Base-by-base conservation (phyloP, 768 basidiomycete species). In the Paxillus rubicundulus region DNA sequence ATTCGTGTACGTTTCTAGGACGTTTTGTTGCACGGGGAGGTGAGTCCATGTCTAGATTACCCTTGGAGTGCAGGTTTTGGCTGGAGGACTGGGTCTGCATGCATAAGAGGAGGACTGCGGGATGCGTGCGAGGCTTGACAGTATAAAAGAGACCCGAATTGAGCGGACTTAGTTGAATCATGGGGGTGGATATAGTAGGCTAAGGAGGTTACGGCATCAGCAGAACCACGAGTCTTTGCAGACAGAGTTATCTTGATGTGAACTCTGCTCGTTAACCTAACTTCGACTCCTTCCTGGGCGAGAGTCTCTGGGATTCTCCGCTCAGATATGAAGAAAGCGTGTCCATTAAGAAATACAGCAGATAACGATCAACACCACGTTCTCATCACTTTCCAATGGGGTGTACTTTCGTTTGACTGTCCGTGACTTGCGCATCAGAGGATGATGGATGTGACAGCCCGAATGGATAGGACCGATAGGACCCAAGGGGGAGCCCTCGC, bases 21-120 rank as follows among this genome's bases (percentile, higher is more conserved):
- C 81, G 74, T 68, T 82, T 82, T 61, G 69, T 65, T 12, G 75
- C 76, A 49, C 77, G 66, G 37, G 65, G 60, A 48, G 66, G 51
- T 16, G 54, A 42, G 21, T 39, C 37, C 39, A 55, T 42, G n/a
- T 59, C 57, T 17, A 52, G 36, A 39, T 52, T 53, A 33, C 46
- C 46, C 39, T 32, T 28, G 43, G 28, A 16, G 45, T 37, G 57
- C 49, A 20, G 38, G 53, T 43, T 37, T 54, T 32, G 40, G 53
- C 49, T 32, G 61, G 50, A n/a, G 24, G 17, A 14, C 42, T 30
- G 5, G 7, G 41, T 28, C 53, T 37, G 41, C 21, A 34, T 64
- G 62, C 63, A 63, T 61, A 54, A 20, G 58, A 63, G 65, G 61
- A 60, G 63, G 61, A 62, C 37, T 39, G 47, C 37, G 37, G 54